Evolutionary conservation across 495 filamentous ascomycete species (phyloP).

Genomic region (Aspergillus homomorphus): DNA sequence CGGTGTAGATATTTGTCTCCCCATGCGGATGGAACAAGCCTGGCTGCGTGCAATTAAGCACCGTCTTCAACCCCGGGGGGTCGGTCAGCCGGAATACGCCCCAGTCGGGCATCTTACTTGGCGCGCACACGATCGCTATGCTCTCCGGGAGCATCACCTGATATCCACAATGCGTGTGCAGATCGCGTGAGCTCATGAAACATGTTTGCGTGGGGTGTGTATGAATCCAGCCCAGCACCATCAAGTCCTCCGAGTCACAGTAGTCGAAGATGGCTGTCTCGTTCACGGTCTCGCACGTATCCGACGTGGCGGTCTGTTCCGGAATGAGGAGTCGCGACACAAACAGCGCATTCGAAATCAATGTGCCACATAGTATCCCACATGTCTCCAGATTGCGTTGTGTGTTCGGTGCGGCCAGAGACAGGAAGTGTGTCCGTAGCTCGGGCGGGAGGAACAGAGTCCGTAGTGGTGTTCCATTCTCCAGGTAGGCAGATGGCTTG

Average conservation of each 20-base stretch:
- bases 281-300: conserved; percentile 91
- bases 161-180: conserved; percentile 91
- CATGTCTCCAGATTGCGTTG: conserved; percentile 83
- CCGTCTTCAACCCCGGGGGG: conserved; percentile 79
- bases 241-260: conserved; percentile 77
- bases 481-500: conserved; percentile 79
- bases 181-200: conserved; percentile 92
- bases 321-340: conserved; percentile 85
- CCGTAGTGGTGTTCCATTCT: conserved; percentile 81
- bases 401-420: conserved; percentile 71
- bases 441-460: conserved; percentile 79
- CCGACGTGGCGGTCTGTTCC: conserved; percentile 80
- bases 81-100: conserved; percentile 91
- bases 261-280: conserved; percentile 82
- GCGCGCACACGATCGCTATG: conserved; percentile 95
- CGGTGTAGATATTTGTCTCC: conserved; percentile 75
- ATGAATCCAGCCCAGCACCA: conserved; percentile 96
- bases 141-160: conserved; percentile 93
- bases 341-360: conserved; percentile 91
- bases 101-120: conserved; percentile 76
- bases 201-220: conserved; percentile 96
- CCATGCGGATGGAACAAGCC: conserved; percentile 82
- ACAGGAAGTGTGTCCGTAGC: conserved; percentile 70
- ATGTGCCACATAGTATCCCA: conserved; percentile 85
- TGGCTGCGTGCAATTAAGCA: conserved; percentile 69